These are phyloP conservation scores for Rhododendron mucronatum DNA, from an alignment of 148 eudicot genomes.

Conservation along the genomic window DNA sequence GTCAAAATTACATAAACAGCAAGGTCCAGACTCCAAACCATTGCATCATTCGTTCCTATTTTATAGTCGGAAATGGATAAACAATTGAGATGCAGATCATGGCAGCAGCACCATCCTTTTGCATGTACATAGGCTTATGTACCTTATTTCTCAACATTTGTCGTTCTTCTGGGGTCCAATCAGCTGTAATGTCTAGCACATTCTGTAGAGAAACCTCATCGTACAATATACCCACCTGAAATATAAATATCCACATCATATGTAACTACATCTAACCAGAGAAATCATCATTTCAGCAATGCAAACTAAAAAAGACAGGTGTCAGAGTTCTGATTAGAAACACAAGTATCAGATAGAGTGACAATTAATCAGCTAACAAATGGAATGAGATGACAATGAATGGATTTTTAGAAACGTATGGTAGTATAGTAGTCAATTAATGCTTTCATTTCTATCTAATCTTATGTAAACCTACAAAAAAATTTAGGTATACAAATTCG, in stretches of 20 bases:
- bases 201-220: constrained; percentile 82
- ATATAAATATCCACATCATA: constrained; percentile 10
- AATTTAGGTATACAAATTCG: background rate
- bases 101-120: background rate
- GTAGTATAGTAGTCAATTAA: background rate
- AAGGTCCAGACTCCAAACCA: background rate
- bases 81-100: background rate
- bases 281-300: background rate
- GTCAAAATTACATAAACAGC: background rate
- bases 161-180: constrained; percentile 90
- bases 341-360: background rate
- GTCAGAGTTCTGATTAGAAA: background rate
- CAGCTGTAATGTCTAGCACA: constrained; percentile 77
- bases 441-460: background rate
- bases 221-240: constrained; percentile 89
- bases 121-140: background rate
- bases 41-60: background rate
- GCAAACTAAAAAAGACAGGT: background rate
- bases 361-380: background rate
- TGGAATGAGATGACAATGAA: background rate
- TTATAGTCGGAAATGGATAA: background rate
- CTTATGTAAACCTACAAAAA: no score
- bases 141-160: constrained; percentile 95
- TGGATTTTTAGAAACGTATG: background rate
- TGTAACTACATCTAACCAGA: background rate